These are phyloP conservation scores for Fusarium sp. DNA, from an alignment of 2,329 filamentous ascomycete species.

Conservation along the genomic window DNA sequence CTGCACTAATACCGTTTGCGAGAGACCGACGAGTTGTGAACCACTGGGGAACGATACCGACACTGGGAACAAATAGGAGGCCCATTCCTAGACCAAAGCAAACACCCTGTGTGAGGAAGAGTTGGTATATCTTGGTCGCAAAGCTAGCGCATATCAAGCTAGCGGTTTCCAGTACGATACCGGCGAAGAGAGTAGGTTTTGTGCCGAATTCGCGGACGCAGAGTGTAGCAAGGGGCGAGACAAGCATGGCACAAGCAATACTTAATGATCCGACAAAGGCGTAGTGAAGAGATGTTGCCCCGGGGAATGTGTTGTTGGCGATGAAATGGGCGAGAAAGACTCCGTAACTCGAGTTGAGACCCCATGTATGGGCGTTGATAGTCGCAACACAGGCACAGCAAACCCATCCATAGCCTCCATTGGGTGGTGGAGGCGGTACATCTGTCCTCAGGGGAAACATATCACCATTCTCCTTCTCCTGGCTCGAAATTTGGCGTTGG, in stretches of 20 bases:
- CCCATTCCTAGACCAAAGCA: constrained; percentile 83
- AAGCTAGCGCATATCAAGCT: constrained; percentile 78
- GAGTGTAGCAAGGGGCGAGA: constrained; percentile 74
- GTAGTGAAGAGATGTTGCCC: constrained; percentile 71
- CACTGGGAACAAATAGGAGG: constrained; percentile 75
- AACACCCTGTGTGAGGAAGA: constrained; percentile 78
- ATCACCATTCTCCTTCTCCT: constrained; percentile 18
- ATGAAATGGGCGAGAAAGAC: constrained; percentile 68
- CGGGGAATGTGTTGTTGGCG: constrained; percentile 67
- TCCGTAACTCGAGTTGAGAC: constrained; percentile 65
- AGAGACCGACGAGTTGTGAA: constrained; percentile 74
- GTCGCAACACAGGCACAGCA: constrained; percentile 51
- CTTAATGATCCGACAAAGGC: constrained; percentile 73
- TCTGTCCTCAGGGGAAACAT: constrained; percentile 20
- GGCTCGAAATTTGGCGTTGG: not conserved
- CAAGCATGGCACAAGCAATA: constrained; percentile 62
- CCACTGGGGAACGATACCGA: constrained; percentile 77
- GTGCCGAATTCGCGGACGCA: constrained; percentile 71
- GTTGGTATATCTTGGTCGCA: constrained; percentile 74
- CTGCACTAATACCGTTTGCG: constrained; percentile 73
- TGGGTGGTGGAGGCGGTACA: constrained; percentile 54
- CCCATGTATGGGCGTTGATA: constrained; percentile 79
- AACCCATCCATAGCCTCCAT: constrained; percentile 68
- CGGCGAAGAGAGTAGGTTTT: constrained; percentile 69
- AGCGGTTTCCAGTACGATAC: constrained; percentile 69